Evolutionary conservation across 106 monocot species (phyloP).

Genomic region (Acanthochlamys bracteata): DNA sequence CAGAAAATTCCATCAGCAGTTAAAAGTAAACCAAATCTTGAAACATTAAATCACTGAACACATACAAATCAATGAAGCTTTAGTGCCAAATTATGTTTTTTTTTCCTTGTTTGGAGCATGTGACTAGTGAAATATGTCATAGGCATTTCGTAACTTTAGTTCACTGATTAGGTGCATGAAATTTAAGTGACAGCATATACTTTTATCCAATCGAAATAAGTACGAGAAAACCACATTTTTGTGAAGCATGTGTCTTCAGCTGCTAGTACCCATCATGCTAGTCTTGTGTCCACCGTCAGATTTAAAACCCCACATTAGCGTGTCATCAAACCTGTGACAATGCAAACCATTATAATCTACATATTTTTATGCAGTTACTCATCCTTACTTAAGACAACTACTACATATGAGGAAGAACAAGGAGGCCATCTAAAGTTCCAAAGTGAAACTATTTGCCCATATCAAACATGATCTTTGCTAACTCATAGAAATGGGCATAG

Average conservation of each 20-base stretch:
- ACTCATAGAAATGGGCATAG: too few species aligned
- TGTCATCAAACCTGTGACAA: constrained; percentile 79
- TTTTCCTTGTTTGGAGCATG: not conserved
- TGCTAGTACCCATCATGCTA: constrained; percentile 83
- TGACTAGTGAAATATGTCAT: not conserved
- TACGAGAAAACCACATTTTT: constrained; percentile 72
- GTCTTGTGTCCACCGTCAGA: constrained; percentile 67
- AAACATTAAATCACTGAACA: too few species aligned
- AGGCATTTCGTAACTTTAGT: too few species aligned
- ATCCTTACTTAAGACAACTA: not conserved
- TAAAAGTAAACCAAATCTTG: too few species aligned
- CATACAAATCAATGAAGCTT: too few species aligned
- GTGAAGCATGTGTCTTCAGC: constrained; percentile 99
- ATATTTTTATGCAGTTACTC: not conserved
- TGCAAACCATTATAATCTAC: too few species aligned
- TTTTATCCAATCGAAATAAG: constrained; percentile 79
- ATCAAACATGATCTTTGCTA: too few species aligned
- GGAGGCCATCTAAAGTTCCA: too few species aligned
- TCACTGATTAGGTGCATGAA: not conserved
- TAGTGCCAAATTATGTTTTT: too few species aligned
- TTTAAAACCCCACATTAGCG: constrained; percentile 96
- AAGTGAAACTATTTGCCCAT: too few species aligned
- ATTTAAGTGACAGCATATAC: not conserved
- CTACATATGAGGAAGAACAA: too few species aligned
- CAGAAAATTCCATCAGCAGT: too few species aligned